A percentile compares a stretch with the other conserved stretches of the same genome.
Evolutionary conservation across 2,329 filamentous ascomycete species (phyloP).

Genomic region (Thyridium curvatum): DNA sequence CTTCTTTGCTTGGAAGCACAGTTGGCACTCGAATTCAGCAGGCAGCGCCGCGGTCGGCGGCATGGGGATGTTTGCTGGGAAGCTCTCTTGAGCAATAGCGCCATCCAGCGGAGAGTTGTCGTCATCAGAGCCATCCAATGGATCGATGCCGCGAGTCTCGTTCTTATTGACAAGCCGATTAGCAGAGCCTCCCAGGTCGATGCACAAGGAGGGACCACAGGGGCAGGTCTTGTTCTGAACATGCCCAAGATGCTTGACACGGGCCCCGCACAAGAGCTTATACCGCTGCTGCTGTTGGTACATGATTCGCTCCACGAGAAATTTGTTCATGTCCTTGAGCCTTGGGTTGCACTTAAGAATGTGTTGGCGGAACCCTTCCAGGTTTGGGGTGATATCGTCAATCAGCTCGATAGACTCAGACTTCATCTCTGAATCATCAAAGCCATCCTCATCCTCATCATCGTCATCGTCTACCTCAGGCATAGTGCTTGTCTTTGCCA

Average conservation of each 20-base stretch:
- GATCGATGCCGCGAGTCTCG: conserved; percentile 54
- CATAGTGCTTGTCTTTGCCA: conserved; percentile 26
- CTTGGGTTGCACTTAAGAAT: conserved; percentile 68
- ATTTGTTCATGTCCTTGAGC: conserved; percentile 47
- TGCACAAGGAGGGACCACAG: conserved; percentile 53
- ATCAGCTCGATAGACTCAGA: conserved; percentile 56
- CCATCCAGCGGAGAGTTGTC: conserved; percentile 60
- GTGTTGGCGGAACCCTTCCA: conserved; percentile 71
- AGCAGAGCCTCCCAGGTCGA: conserved; percentile 60
- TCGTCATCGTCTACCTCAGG: conserved; percentile 46
- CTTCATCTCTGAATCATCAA: conserved; percentile 54
- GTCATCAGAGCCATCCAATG: conserved; percentile 53
- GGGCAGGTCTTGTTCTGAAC: conserved; percentile 50
- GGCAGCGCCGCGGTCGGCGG: conserved; percentile 73
- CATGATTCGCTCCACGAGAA: conserved; percentile 74
- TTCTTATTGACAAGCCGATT: conserved; percentile 54
- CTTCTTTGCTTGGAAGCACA: conserved; percentile 80
- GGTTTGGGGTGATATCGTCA: conserved; percentile 64
- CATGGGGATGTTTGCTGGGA: conserved; percentile 74
- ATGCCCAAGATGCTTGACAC: conserved; percentile 61
- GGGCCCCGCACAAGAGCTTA: conserved; percentile 65
- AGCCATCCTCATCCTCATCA: conserved; percentile 50
- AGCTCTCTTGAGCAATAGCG: conserved; percentile 63
- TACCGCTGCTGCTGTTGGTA: conserved; percentile 76
- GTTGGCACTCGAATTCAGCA: conserved; percentile 81